Conservation (phyloP, 2,329 filamentous ascomycete species). For the Alternaria sp. region DNA sequence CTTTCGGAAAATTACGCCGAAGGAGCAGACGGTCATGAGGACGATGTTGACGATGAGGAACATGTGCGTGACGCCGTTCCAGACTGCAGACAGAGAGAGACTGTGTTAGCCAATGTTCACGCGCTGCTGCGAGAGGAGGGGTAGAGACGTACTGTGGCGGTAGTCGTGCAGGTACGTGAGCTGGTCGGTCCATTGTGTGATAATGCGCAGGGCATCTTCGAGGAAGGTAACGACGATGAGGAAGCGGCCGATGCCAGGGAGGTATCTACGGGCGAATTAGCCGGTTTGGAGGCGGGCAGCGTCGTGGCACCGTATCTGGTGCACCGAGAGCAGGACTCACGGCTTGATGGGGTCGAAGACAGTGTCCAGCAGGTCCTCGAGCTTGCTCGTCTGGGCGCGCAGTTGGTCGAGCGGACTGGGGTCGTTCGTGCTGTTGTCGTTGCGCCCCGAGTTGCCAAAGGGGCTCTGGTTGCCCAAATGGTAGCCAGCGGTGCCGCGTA, state of each 20-base stretch:
- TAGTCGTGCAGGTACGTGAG: slow-evolving; percentile 91
- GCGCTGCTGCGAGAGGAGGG: not conserved
- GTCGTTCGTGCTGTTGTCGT: slow-evolving; percentile 66
- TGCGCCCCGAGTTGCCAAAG: slow-evolving; percentile 67
- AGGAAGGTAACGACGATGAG: slow-evolving; percentile 98
- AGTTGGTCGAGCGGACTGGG: slow-evolving; percentile 85
- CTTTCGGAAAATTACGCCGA: slow-evolving; percentile 88
- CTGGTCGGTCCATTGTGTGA: slow-evolving; percentile 98
- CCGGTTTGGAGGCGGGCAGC: slow-evolving; percentile 6
- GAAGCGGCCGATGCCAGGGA: slow-evolving; percentile 95
- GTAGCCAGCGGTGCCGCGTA: slow-evolving; percentile 74
- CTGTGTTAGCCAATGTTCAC: slow-evolving; percentile 26
- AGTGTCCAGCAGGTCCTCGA: slow-evolving; percentile 90
- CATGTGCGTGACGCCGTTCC: slow-evolving; percentile 83
- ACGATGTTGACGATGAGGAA: slow-evolving; percentile 92
- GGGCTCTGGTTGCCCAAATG: slow-evolving; percentile 78
- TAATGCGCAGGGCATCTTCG: slow-evolving; percentile 92
- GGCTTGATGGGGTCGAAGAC: slow-evolving; percentile 91
- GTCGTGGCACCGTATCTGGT: not conserved
- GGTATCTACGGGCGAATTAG: slow-evolving; percentile 67
- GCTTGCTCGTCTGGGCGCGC: slow-evolving; percentile 95
- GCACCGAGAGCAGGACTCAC: slow-evolving; percentile 69
- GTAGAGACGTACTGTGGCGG: slow-evolving; percentile 73
- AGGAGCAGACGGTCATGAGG: slow-evolving; percentile 82
- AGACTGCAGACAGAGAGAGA: slow-evolving; percentile 64